Conservation (phyloP, 2,329 filamentous ascomycete species). For the Aspergillus hortae region DNA sequence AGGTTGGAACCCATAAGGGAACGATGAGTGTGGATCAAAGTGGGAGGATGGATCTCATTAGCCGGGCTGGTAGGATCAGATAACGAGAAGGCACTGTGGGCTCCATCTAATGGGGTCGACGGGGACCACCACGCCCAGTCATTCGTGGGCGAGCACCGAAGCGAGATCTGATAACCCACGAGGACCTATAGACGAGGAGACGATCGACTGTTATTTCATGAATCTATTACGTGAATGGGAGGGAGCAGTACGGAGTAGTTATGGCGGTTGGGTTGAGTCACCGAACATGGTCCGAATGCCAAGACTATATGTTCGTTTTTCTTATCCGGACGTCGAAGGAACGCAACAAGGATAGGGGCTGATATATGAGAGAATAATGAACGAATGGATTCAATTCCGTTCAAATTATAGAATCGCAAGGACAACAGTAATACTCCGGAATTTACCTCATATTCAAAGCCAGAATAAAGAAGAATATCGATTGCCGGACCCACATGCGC, state of each 20-base stretch:
- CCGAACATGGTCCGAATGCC: not conserved
- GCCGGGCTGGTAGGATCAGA: constrained; percentile 17
- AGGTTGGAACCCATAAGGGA: not conserved
- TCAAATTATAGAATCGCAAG: too few species aligned
- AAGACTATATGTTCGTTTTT: not conserved
- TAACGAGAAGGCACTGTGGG: constrained; percentile 13
- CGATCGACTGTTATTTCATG: constrained; percentile 2
- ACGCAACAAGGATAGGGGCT: too few species aligned
- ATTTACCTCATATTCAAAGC: too few species aligned
- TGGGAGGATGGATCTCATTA: constrained; percentile 8
- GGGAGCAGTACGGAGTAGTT: not conserved
- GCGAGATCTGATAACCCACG: constrained; percentile 8
- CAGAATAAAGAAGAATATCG: too few species aligned
- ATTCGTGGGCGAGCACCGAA: not conserved
- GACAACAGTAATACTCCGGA: too few species aligned
- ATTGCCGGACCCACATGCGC: not conserved
- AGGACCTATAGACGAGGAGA: not conserved
- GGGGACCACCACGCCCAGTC: not conserved
- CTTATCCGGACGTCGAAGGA: not conserved
- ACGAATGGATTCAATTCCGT: too few species aligned
- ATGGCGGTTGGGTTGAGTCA: constrained; percentile 1
- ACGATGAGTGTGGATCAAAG: constrained; percentile 1
- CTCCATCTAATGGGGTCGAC: not conserved
- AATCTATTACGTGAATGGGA: constrained; percentile 12
- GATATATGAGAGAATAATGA: too few species aligned